phyloP scores from a whole-genome alignment of 169 alveolate species.

The Babesia divergens region DNA sequence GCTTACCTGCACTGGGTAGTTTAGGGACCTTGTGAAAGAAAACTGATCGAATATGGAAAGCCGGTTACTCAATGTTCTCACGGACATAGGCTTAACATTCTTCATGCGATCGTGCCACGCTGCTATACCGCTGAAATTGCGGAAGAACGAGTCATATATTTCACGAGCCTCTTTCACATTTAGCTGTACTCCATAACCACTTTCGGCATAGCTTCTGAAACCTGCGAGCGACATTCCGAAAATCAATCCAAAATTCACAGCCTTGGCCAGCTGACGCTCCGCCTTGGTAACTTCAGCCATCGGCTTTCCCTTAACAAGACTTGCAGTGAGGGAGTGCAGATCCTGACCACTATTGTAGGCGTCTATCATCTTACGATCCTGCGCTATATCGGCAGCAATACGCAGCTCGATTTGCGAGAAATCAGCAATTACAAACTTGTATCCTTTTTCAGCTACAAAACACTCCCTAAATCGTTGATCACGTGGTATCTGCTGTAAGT shows the following conservation, averaged over 20 bases:
- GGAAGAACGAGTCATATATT: constrained; percentile 76
- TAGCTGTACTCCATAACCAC: constrained; percentile 74
- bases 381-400: constrained; percentile 84
- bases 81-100: constrained; percentile 27
- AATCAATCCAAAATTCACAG: constrained; percentile 82
- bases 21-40: constrained; percentile 79
- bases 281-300: constrained; percentile 72
- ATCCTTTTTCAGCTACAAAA: constrained; percentile 73
- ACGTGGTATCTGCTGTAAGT: constrained; percentile 85
- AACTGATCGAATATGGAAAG: constrained; percentile 77
- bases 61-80: constrained; percentile 75
- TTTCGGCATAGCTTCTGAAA: constrained; percentile 78
- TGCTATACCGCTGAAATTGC: constrained; percentile 74
- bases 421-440: constrained; percentile 81
- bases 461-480: constrained; percentile 79
- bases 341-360: constrained; percentile 76
- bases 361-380: constrained; percentile 79
- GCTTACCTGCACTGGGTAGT: constrained; percentile 82
- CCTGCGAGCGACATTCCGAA: constrained; percentile 82
- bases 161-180: constrained; percentile 70
- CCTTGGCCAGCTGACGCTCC: constrained; percentile 87
- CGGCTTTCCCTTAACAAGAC: constrained; percentile 65
- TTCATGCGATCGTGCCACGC: constrained; percentile 81
- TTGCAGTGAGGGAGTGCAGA: constrained; percentile 76
- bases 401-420: constrained; percentile 84